Conservation (phyloP, 768 basidiomycete genomes). For the Mrakia blollopis region DNA sequence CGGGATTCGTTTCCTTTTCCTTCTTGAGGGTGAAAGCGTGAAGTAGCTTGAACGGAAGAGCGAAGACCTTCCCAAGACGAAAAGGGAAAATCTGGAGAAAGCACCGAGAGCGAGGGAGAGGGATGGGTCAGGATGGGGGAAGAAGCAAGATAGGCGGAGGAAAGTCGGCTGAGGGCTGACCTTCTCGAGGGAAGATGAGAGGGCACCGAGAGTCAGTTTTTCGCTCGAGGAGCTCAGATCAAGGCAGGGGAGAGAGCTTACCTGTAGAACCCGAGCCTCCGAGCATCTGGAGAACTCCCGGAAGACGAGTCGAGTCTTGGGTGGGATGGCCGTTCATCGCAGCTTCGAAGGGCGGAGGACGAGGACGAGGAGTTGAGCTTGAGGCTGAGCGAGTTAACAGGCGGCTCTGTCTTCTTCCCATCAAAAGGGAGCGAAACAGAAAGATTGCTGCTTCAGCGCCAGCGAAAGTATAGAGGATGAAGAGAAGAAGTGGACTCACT, state of each 20-base stretch:
- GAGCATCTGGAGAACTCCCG: conserved; percentile 5
- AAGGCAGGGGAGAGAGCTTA: background rate
- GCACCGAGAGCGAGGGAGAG: background rate
- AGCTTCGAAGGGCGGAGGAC: background rate
- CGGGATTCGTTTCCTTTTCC: background rate
- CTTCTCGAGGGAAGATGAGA: background rate
- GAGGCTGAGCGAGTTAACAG: background rate
- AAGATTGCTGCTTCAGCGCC: too few relatives aligned
- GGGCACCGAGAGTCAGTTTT: background rate
- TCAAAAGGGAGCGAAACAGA: too few relatives aligned
- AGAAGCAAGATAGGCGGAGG: background rate
- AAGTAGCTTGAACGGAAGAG: background rate
- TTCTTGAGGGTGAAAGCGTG: too few relatives aligned
- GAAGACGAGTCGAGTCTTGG: background rate
- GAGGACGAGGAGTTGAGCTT: background rate
- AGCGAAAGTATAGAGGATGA: too few relatives aligned
- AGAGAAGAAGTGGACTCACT: too few relatives aligned
- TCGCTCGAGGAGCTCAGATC: too few relatives aligned
- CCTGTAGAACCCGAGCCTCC: background rate
- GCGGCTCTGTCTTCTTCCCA: too few relatives aligned
- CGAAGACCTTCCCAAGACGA: conserved; percentile 7
- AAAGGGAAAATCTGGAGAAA: background rate
- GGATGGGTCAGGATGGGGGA: background rate
- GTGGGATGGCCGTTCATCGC: background rate
- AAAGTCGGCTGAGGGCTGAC: background rate